Conservation (phyloP, 805 yeast species). For the Sugiyamaella mastotermitis region DNA sequence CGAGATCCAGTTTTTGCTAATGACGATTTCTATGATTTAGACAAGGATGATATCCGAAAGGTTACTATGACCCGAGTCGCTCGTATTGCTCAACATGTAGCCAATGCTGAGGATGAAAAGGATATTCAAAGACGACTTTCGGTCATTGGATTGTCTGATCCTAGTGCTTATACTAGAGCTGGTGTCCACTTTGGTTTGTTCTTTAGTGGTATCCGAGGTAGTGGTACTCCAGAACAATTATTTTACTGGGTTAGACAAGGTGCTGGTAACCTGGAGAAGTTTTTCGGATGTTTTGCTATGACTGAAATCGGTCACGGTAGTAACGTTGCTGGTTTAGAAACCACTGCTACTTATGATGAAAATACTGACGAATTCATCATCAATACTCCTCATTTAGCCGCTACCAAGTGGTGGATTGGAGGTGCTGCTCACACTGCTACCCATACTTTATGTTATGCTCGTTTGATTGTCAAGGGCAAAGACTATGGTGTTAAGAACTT, state of each 20-base stretch:
- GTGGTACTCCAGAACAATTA: conserved; percentile 80
- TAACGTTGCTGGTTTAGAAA: conserved; percentile 87
- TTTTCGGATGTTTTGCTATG: conserved; percentile 88
- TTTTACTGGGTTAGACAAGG: conserved; percentile 74
- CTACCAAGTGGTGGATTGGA: conserved; percentile 99
- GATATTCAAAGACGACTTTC: conserved; percentile 23
- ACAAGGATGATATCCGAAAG: conserved; percentile 37
- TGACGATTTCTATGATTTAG: conserved; percentile 42
- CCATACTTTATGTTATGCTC: conserved; percentile 79
- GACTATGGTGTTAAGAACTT: conserved; percentile 92
- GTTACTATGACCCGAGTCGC: conserved; percentile 31
- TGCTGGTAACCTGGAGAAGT: conserved; percentile 30
- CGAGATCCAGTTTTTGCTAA: conserved; percentile 48
- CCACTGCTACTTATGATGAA: conserved; percentile 78
- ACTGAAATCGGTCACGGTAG: conserved; percentile 92
- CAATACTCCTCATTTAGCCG: conserved; percentile 85
- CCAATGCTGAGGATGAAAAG: conserved; percentile 24
- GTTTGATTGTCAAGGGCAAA: conserved; percentile 71
- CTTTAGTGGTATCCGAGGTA: conserved; percentile 73
- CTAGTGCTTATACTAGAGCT: conserved; percentile 71
- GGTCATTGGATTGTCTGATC: conserved; percentile 44
- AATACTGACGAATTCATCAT: conserved; percentile 62
- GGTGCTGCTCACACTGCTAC: conserved; percentile 96
- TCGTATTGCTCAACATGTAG: conserved; percentile 23
- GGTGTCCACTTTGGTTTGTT: conserved; percentile 89